Evolutionary conservation across 768 basidiomycete species (phyloP).

Genomic region (Tricholoma sp.): DNA sequence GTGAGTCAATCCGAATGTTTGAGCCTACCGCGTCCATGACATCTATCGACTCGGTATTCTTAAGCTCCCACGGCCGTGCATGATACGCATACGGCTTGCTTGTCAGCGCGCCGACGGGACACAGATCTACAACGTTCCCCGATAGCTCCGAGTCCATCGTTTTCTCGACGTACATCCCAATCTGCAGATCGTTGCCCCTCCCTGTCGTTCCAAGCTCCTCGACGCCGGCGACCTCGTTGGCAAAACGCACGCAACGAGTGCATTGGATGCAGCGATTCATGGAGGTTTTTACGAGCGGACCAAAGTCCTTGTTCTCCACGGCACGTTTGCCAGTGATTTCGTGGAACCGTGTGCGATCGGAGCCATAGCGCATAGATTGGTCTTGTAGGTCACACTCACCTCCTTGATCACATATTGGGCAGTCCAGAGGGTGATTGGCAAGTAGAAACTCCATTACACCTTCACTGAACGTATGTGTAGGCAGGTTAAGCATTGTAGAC

Average conservation of each 20-base stretch:
- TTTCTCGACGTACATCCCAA: constrained; percentile 97
- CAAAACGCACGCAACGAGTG: constrained; percentile 97
- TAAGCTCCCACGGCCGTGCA: constrained; percentile 96
- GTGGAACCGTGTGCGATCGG: constrained; percentile 96
- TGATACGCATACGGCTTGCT: constrained; percentile 99
- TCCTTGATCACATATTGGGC: constrained; percentile 98
- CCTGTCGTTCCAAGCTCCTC: constrained; percentile 97
- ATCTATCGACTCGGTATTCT: constrained; percentile 95
- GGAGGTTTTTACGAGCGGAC: constrained; percentile 95
- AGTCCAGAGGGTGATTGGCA: constrained; percentile 96
- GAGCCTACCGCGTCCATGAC: constrained; percentile 94
- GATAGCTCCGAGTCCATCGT: constrained; percentile 96
- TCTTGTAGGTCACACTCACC: constrained; percentile 99
- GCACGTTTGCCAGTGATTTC: constrained; percentile 98
- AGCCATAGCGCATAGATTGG: constrained; percentile 98
- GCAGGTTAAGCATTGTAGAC: constrained; percentile 1
- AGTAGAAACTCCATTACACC: constrained; percentile 99
- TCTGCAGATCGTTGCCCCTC: constrained; percentile 96
- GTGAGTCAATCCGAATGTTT: constrained; percentile 94
- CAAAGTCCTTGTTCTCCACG: constrained; percentile 96
- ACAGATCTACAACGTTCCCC: constrained; percentile 95
- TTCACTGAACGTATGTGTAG: constrained; percentile 49
- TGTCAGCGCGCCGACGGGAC: constrained; percentile 96
- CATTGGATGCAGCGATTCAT: constrained; percentile 99
- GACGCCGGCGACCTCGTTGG: constrained; percentile 98